phyloP scores from a whole-genome alignment of 768 basidiomycete genomes.

The Omphalotus guepiniiformis region DNA sequence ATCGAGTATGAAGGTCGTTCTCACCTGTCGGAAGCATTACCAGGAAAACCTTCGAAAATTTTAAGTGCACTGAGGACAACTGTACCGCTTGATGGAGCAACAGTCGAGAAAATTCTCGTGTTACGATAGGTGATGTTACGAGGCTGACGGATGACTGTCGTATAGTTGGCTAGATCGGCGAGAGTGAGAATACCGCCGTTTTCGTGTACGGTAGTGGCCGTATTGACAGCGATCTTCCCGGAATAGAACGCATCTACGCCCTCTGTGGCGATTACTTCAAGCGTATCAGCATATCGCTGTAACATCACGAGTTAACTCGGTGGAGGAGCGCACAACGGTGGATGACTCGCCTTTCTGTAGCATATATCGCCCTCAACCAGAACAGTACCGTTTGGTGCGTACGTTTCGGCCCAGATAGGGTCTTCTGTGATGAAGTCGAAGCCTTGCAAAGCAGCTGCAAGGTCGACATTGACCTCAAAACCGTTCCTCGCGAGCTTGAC shows the following conservation, averaged over 20 bases:
- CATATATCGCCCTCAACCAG: constrained; percentile 15
- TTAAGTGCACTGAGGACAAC: constrained; percentile 33
- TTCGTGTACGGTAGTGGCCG: constrained; percentile 8
- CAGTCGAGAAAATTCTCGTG: constrained; percentile 27
- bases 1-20: background rate
- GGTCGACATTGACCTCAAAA: constrained; percentile 16
- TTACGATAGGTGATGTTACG: constrained; percentile 24
- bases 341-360: constrained; percentile 15
- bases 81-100: constrained; percentile 32
- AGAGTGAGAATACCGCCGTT: constrained; percentile 17
- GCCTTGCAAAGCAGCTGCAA: constrained; percentile 10
- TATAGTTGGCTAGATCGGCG: constrained; percentile 14
- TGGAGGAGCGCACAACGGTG: no score
- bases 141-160: constrained; percentile 18
- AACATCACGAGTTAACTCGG: no score
- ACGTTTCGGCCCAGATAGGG: constrained; percentile 22
- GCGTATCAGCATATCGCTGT: constrained; percentile 22
- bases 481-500: constrained; percentile 32
- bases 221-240: constrained; percentile 14
- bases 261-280: constrained; percentile 14
- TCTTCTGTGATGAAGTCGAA: constrained; percentile 11
- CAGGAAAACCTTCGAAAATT: constrained; percentile 28
- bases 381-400: constrained; percentile 23
- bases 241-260: constrained; percentile 22
- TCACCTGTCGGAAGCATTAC: constrained; percentile 12